Evolutionary conservation across 129 eudicot species (phyloP).

Genomic region (Tanacetum coccineum): DNA sequence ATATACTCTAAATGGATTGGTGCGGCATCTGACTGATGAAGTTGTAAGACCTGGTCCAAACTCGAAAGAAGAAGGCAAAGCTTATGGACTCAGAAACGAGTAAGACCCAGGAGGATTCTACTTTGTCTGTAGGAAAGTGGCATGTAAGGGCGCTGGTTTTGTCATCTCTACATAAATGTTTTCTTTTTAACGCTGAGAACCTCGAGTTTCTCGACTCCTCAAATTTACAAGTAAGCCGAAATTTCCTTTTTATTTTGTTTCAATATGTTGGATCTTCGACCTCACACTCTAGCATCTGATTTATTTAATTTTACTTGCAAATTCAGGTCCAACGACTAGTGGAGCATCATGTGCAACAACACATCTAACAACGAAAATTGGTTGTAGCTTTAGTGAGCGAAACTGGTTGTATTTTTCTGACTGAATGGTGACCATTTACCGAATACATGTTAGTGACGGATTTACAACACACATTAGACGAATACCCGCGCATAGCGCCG

Average conservation of each 20-base stretch:
- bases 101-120: conserved; percentile 26
- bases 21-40: conserved; percentile 56
- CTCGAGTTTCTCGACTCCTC: conserved; percentile 67
- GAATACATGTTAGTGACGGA: too few species aligned
- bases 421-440: too few species aligned
- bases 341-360: too few species aligned
- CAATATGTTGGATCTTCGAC: neutral
- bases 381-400: too few species aligned
- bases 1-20: conserved; percentile 71
- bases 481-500: too few species aligned
- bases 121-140: conserved; percentile 53
- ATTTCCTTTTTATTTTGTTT: conserved; percentile 4
- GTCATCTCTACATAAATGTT: conserved; percentile 78
- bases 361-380: too few species aligned
- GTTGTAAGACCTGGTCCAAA: conserved; percentile 33
- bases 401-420: too few species aligned
- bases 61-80: conserved; percentile 78
- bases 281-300: neutral
- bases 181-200: conserved; percentile 71
- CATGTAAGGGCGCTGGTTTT: conserved; percentile 63
- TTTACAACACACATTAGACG: too few species aligned
- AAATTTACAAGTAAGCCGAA: conserved; percentile 69
- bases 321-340: too few species aligned
- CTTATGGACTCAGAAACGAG: conserved; percentile 31
- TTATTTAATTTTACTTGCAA: too few species aligned